Conservation (phyloP, 2,329 filamentous ascomycete genomes). For the Cladobotryum protrusum region DNA sequence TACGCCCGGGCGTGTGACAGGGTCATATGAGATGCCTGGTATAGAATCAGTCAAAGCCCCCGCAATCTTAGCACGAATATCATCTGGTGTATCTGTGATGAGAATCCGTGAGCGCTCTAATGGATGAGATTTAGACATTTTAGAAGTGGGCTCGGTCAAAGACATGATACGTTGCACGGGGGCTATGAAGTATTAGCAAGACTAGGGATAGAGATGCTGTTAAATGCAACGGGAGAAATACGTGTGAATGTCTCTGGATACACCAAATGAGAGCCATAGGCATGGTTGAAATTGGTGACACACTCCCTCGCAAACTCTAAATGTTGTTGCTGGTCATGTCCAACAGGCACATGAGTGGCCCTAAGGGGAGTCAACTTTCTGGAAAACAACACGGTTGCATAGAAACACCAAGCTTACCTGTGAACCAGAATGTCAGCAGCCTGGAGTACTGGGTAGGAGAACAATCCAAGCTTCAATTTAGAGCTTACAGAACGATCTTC, state of each 20-base stretch:
- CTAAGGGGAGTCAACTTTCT: slow-evolving; percentile 30
- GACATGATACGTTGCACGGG: slow-evolving; percentile 86
- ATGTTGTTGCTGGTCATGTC: slow-evolving; percentile 92
- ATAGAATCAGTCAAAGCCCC: slow-evolving; percentile 70
- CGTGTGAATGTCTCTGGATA: slow-evolving; percentile 67
- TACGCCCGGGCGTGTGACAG: slow-evolving; percentile 64
- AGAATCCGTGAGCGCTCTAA: slow-evolving; percentile 71
- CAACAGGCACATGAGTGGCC: slow-evolving; percentile 91
- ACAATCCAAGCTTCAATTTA: slow-evolving; percentile 74
- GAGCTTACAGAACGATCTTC: slow-evolving; percentile 54
- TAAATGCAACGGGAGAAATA: slow-evolving; percentile 28
- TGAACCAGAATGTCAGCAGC: slow-evolving; percentile 92
- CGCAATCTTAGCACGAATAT: slow-evolving; percentile 64
- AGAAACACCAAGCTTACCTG: slow-evolving; percentile 38
- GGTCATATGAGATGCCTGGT: slow-evolving; percentile 66
- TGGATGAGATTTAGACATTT: slow-evolving; percentile 90
- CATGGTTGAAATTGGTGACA: slow-evolving; percentile 78
- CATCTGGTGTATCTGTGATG: slow-evolving; percentile 62
- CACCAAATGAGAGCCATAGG: slow-evolving; percentile 58
- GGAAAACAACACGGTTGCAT: not conserved
- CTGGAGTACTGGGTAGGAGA: slow-evolving; percentile 93
- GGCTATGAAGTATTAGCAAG: slow-evolving; percentile 37
- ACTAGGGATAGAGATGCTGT: not conserved
- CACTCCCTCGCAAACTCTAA: slow-evolving; percentile 87
- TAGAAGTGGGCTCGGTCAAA: slow-evolving; percentile 65